Evolutionary conservation across 805 yeast genomes (phyloP).

Genomic region (Maudiozyma turicensis): DNA sequence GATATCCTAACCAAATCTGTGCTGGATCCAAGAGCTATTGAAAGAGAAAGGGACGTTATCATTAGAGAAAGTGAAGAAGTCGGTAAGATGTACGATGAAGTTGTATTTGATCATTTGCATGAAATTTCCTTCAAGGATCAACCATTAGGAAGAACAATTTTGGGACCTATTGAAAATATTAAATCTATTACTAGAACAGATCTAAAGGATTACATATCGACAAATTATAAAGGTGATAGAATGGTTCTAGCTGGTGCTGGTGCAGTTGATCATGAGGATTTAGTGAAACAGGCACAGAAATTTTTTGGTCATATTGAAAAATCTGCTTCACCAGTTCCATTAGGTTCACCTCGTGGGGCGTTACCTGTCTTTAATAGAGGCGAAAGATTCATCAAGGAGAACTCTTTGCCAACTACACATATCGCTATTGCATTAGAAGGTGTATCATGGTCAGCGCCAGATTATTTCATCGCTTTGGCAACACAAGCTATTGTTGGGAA

Average conservation of each 20-base stretch:
- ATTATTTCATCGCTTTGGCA: slow-evolving; percentile 88
- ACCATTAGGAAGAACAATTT: slow-evolving; percentile 90
- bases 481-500: slow-evolving; percentile 96
- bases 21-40: slow-evolving; percentile 75
- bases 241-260: slow-evolving; percentile 99
- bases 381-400: slow-evolving; percentile 76
- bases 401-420: slow-evolving; percentile 78
- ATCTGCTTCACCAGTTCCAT: slow-evolving; percentile 47
- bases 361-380: slow-evolving; percentile 77
- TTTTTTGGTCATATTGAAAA: slow-evolving; percentile 60
- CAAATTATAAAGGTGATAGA: slow-evolving; percentile 89
- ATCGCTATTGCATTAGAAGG: slow-evolving; percentile 96
- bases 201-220: slow-evolving; percentile 65
- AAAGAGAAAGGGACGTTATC: slow-evolving; percentile 93
- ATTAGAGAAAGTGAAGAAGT: slow-evolving; percentile 96
- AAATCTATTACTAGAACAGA: slow-evolving; percentile 68
- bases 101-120: slow-evolving; percentile 92
- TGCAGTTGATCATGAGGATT: slow-evolving; percentile 76
- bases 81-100: slow-evolving; percentile 97
- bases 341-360: slow-evolving; percentile 56
- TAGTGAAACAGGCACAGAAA: slow-evolving; percentile 66
- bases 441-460: slow-evolving; percentile 93
- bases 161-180: slow-evolving; percentile 89
- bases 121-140: slow-evolving; percentile 84
- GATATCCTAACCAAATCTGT: slow-evolving; percentile 84